Conservation (phyloP, 176 grass and related monocot genomes). For the Oropetium thomaeum region DNA sequence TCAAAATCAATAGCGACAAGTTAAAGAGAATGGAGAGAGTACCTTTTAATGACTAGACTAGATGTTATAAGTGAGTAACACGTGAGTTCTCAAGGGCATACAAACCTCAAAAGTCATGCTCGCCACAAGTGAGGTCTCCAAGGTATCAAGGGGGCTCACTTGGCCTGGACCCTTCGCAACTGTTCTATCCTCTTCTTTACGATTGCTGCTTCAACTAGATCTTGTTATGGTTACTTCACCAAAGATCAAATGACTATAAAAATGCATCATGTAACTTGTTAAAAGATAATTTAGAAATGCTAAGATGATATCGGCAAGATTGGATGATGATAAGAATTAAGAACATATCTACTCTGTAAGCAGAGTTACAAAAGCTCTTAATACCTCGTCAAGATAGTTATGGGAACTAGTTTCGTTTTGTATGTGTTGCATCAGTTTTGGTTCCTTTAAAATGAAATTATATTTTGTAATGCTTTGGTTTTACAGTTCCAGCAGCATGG, state of each 20-base stretch:
- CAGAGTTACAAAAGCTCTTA: background rate
- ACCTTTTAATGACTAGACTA: background rate
- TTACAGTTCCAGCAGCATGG: conserved; percentile 37
- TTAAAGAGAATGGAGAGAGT: too few species aligned
- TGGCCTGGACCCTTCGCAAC: background rate
- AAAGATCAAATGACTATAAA: background rate
- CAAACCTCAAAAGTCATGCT: background rate
- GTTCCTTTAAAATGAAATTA: background rate
- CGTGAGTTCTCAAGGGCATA: background rate
- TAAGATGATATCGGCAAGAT: background rate
- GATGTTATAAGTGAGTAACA: background rate
- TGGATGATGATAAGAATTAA: background rate
- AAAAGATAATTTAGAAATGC: background rate
- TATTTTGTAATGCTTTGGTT: conserved; percentile 19
- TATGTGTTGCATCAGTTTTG: background rate
- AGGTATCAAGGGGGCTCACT: background rate
- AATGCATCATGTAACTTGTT: background rate
- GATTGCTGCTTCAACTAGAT: background rate
- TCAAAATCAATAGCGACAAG: too few species aligned
- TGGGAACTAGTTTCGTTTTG: background rate
- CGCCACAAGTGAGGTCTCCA: background rate
- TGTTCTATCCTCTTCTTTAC: background rate
- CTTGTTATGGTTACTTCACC: background rate
- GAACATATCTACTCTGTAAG: background rate
- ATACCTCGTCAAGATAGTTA: background rate